Evolutionary conservation across 208 protist species (phyloP).

Genomic region (Phytomonas francai): DNA sequence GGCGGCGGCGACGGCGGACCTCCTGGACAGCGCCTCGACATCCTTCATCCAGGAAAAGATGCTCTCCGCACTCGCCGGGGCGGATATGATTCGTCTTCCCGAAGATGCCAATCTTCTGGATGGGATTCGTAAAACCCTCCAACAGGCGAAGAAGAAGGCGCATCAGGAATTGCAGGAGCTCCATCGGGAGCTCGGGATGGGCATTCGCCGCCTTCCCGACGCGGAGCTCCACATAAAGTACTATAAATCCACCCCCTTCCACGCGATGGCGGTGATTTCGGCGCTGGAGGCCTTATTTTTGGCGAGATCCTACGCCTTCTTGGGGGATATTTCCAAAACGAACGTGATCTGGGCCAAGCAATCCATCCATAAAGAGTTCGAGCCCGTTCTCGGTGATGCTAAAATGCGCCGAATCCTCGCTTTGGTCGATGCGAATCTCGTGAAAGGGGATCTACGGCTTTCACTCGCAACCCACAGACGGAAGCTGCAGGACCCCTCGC

Average conservation of each 20-base stretch:
- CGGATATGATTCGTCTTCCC: conserved; percentile 70
- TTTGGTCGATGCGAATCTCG: conserved; percentile 54
- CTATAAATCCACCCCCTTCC: conserved; percentile 61
- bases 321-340: conserved; percentile 57
- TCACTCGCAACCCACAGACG: conserved; percentile 18
- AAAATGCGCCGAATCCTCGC: conserved; percentile 45
- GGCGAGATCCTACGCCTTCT: conserved; percentile 54
- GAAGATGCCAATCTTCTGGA: conserved; percentile 71
- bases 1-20: conserved; percentile 52
- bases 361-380: conserved; percentile 57
- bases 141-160: conserved; percentile 78
- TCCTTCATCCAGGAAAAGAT: conserved; percentile 69
- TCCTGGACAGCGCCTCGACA: conserved; percentile 64
- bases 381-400: conserved; percentile 39
- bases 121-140: conserved; percentile 63
- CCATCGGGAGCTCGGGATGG: conserved; percentile 58
- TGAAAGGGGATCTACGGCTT: conserved; percentile 49
- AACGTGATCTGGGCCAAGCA: conserved; percentile 58
- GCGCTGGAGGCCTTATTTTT: conserved; percentile 72
- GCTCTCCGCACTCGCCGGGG: conserved; percentile 50
- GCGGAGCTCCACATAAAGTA: conserved; percentile 55
- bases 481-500: conserved; percentile 21
- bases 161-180: conserved; percentile 62
- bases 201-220: conserved; percentile 55
- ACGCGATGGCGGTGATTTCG: conserved; percentile 38